These are phyloP conservation scores for Aureobasidium zeae DNA, from an alignment of 2,329 filamentous ascomycete species.

Conservation along the genomic window DNA sequence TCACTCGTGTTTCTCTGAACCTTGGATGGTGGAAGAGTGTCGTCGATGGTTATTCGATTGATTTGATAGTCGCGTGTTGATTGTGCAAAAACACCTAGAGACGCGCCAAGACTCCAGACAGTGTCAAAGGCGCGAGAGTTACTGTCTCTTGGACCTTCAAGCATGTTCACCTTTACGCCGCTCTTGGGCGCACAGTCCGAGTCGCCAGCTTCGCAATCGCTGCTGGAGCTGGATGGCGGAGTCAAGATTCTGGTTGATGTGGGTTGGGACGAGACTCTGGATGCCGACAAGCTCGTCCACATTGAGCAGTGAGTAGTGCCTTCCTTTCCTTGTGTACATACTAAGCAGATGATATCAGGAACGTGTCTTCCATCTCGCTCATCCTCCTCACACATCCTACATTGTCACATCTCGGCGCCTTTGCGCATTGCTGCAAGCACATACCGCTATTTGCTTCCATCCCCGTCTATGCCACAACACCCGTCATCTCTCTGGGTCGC, in stretches of 20 bases:
- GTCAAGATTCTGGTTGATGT: conserved; percentile 92
- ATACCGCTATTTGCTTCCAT: conserved; percentile 86
- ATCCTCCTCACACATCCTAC: conserved; percentile 94
- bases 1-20: too few relatives aligned
- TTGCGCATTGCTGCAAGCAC: conserved; percentile 94
- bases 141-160: conserved; percentile 22
- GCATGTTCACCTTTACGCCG: conserved; percentile 93
- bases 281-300: conserved; percentile 69
- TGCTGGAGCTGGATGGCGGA: conserved; percentile 90
- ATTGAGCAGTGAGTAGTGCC: conserved; percentile 63
- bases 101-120: conserved; percentile 1
- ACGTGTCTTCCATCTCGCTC: conserved; percentile 83
- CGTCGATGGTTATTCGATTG: neutral
- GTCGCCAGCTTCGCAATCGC: conserved; percentile 82
- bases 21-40: too few relatives aligned
- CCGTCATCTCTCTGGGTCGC: conserved; percentile 85
- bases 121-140: neutral
- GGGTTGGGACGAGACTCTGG: conserved; percentile 91
- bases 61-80: neutral
- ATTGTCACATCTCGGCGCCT: conserved; percentile 81
- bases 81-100: neutral
- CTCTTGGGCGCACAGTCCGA: conserved; percentile 84
- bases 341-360: conserved; percentile 43
- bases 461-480: conserved; percentile 86
- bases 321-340: neutral